Evolutionary conservation across 805 yeast species (phyloP).

Genomic region (Ogataea kodamae): DNA sequence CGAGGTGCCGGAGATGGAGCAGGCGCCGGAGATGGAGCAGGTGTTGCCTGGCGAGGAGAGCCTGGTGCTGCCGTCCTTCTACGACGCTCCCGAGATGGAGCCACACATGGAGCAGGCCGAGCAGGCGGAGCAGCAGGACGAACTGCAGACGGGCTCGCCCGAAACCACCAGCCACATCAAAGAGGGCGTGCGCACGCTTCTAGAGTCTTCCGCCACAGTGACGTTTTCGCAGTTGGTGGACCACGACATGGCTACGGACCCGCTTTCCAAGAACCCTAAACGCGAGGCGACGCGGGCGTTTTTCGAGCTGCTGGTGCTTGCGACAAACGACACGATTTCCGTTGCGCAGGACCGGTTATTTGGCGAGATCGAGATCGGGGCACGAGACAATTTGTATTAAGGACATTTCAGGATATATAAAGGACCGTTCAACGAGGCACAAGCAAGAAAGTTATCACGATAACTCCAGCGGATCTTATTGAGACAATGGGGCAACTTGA

Average conservation of each 20-base stretch:
- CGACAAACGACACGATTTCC: slow-evolving; percentile 67
- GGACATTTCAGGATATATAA: slow-evolving; percentile 4
- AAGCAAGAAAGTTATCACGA: slow-evolving; percentile 9
- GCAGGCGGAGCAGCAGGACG: slow-evolving; percentile 19
- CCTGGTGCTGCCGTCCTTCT: slow-evolving; percentile 14
- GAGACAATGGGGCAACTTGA: slow-evolving; percentile 22
- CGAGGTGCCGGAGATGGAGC: no score
- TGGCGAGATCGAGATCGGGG: slow-evolving; percentile 51
- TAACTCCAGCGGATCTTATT: slow-evolving; percentile 17
- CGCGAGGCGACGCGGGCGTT: slow-evolving; percentile 69
- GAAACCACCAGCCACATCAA: slow-evolving; percentile 59
- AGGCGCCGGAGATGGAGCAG: slow-evolving; percentile 1
- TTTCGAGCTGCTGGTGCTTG: slow-evolving; percentile 78
- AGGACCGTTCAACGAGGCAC: slow-evolving; percentile 29
- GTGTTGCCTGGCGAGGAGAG: slow-evolving; percentile 19
- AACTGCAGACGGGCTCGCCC: slow-evolving; percentile 35
- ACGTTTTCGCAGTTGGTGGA: slow-evolving; percentile 40
- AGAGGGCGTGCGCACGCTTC: slow-evolving; percentile 36
- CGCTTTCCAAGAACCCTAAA: slow-evolving; percentile 39
- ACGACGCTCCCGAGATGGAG: slow-evolving; percentile 10
- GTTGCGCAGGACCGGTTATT: slow-evolving; percentile 59
- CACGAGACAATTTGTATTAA: slow-evolving; percentile 9
- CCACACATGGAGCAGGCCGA: slow-evolving; percentile 26
- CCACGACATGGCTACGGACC: slow-evolving; percentile 33
- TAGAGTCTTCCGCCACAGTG: slow-evolving; percentile 23